Conservation (phyloP, 495 filamentous ascomycete species). For the Penicillium egyptiacum region DNA sequence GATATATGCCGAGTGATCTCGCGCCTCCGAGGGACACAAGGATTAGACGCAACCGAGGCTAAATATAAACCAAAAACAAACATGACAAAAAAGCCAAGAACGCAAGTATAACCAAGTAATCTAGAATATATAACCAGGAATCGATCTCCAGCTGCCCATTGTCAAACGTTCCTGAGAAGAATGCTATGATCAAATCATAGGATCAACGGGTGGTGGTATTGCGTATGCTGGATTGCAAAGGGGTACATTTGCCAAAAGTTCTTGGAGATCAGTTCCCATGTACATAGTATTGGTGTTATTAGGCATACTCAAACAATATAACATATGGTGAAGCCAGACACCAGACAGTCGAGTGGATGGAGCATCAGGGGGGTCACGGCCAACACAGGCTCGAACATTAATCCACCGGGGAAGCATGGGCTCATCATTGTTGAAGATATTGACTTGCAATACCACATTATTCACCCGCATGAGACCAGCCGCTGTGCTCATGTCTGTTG, state of each 20-base stretch:
- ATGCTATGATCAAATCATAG: neutral
- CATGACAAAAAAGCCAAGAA: neutral
- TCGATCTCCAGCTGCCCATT: neutral
- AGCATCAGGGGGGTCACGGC: neutral
- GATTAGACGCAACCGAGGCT: neutral
- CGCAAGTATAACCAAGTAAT: neutral
- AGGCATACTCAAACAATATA: neutral
- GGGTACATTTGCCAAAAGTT: neutral
- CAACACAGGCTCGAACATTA: neutral
- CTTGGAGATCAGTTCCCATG: neutral
- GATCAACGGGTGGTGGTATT: neutral
- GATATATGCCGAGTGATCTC: neutral
- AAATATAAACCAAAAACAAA: neutral
- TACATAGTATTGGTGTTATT: neutral
- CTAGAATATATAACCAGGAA: neutral
- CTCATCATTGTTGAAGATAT: neutral
- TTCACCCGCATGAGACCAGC: neutral
- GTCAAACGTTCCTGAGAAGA: neutral
- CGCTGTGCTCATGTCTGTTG: neutral
- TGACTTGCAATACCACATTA: neutral
- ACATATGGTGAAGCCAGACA: neutral
- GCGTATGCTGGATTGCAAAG: neutral
- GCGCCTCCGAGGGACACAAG: neutral
- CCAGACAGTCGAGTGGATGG: neutral
- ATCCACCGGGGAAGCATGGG: neutral